These are phyloP conservation scores for Colletotrichum tabaci DNA, from an alignment of 2,329 filamentous ascomycete species.

Conservation along the genomic window DNA sequence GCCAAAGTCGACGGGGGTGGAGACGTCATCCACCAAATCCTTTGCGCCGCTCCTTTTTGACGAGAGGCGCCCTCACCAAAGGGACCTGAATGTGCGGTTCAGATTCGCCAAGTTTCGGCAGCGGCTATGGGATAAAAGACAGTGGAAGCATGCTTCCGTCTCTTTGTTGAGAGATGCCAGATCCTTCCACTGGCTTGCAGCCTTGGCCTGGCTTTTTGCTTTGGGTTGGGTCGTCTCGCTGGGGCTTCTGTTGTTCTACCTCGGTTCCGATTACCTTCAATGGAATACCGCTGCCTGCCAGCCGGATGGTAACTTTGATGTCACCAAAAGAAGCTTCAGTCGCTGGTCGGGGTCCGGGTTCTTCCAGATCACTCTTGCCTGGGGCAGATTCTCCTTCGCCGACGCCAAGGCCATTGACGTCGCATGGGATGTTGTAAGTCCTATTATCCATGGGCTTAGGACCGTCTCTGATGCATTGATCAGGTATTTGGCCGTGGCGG, in stretches of 20 bases:
- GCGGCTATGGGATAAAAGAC: slow-evolving; percentile 10
- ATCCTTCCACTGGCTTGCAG: not conserved
- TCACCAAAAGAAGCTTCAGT: slow-evolving; percentile 21
- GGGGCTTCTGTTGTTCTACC: not conserved
- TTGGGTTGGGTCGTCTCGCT: slow-evolving; percentile 2
- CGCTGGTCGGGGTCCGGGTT: slow-evolving; percentile 44
- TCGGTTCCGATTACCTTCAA: not conserved
- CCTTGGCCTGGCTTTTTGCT: not conserved
- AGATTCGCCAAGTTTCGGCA: not conserved
- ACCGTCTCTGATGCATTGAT: not conserved
- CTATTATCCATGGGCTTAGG: no score
- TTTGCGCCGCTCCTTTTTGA: slow-evolving; percentile 26
- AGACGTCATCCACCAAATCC: not conserved
- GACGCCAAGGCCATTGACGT: slow-evolving; percentile 49
- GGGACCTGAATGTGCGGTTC: not conserved
- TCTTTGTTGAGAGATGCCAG: slow-evolving; percentile 3
- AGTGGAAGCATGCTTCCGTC: slow-evolving; percentile 18
- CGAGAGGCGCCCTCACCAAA: not conserved
- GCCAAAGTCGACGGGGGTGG: not conserved
- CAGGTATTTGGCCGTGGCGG: slow-evolving; percentile 49
- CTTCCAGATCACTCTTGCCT: slow-evolving; percentile 42
- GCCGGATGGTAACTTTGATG: slow-evolving; percentile 41
- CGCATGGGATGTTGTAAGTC: slow-evolving; percentile 48
- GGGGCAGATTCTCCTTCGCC: slow-evolving; percentile 46
- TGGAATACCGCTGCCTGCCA: slow-evolving; percentile 23